Evolutionary conservation across 495 filamentous ascomycete species (phyloP).

Genomic region (Hypoxylon cercidicola): DNA sequence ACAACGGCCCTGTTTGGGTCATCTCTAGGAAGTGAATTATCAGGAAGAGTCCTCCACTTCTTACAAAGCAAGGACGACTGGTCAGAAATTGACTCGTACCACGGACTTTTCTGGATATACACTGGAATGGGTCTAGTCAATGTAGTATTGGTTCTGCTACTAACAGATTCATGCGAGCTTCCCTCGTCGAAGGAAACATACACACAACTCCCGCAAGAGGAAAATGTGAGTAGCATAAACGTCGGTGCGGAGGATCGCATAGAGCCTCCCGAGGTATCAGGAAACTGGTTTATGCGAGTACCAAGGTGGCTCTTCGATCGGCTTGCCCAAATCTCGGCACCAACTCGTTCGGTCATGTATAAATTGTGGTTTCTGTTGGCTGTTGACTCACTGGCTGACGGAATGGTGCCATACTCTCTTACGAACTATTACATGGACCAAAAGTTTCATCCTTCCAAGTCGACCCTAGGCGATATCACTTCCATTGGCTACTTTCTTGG

Average conservation of each 20-base stretch:
- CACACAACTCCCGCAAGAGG: slow-evolving; percentile 60
- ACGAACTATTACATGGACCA: slow-evolving; percentile 81
- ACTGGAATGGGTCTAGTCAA: slow-evolving; percentile 75
- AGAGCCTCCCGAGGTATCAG: slow-evolving; percentile 24
- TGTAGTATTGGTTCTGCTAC: slow-evolving; percentile 64
- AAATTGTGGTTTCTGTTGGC: slow-evolving; percentile 80
- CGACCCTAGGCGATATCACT: slow-evolving; percentile 76
- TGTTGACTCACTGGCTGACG: slow-evolving; percentile 81
- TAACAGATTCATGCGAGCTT: slow-evolving; percentile 72
- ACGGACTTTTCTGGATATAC: slow-evolving; percentile 75
- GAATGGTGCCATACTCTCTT: slow-evolving; percentile 77
- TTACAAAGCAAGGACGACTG: slow-evolving; percentile 61
- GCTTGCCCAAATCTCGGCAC: slow-evolving; percentile 64
- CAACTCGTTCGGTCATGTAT: slow-evolving; percentile 69
- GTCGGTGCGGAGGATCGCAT: slow-evolving; percentile 10
- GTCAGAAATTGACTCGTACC: slow-evolving; percentile 69
- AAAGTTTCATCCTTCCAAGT: slow-evolving; percentile 77
- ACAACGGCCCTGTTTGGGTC: slow-evolving; percentile 68
- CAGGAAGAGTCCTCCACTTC: slow-evolving; percentile 71
- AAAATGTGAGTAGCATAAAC: slow-evolving; percentile 17
- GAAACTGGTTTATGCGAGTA: slow-evolving; percentile 34
- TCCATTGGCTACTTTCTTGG: slow-evolving; percentile 72
- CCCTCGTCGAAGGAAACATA: slow-evolving; percentile 43
- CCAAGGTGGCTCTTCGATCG: slow-evolving; percentile 45
- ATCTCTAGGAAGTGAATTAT: slow-evolving; percentile 70